phyloP scores from a whole-genome alignment of 1,139 yeast species.

The Meyerozyma athensensis region DNA sequence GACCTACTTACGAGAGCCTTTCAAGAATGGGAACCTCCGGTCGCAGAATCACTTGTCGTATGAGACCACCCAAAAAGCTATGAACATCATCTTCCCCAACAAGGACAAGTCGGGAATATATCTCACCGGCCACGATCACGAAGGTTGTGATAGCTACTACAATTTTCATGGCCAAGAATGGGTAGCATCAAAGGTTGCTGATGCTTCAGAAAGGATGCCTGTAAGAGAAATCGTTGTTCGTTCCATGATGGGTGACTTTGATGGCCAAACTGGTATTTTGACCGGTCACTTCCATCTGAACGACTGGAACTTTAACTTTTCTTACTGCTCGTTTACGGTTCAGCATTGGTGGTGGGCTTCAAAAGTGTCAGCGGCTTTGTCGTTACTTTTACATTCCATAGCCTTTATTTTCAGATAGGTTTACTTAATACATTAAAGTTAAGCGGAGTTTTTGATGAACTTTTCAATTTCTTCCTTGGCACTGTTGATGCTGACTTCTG shows the following conservation, averaged over 20 bases:
- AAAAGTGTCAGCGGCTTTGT: conserved; percentile 48
- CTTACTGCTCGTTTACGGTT: conserved; percentile 74
- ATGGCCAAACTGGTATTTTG: conserved; percentile 82
- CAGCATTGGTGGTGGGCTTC: conserved; percentile 97
- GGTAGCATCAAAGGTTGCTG: conserved; percentile 48
- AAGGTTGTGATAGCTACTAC: conserved; percentile 78
- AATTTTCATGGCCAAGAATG: conserved; percentile 41
- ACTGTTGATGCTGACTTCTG: conserved; percentile 65
- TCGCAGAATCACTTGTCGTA: conserved; percentile 83
- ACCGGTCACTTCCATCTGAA: conserved; percentile 55
- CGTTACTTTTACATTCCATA: conserved; percentile 37
- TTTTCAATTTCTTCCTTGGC: conserved; percentile 54
- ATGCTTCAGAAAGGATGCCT: conserved; percentile 23
- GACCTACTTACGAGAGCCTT: conserved; percentile 50
- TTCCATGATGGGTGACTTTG: conserved; percentile 94
- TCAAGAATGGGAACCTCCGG: conserved; percentile 63
- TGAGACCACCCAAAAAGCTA: conserved; percentile 60
- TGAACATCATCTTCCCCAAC: conserved; percentile 64
- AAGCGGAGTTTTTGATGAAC: conserved; percentile 19
- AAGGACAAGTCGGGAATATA: conserved; percentile 66
- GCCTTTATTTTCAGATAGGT: conserved; percentile 8
- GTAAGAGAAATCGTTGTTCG: conserved; percentile 80
- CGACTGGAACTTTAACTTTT: conserved; percentile 64
- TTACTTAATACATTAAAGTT: conserved; percentile 1
- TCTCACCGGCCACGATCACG: conserved; percentile 94